phyloP scores from a whole-genome alignment of 352 stramenopile genomes.

The Nothophytophthora sp. region DNA sequence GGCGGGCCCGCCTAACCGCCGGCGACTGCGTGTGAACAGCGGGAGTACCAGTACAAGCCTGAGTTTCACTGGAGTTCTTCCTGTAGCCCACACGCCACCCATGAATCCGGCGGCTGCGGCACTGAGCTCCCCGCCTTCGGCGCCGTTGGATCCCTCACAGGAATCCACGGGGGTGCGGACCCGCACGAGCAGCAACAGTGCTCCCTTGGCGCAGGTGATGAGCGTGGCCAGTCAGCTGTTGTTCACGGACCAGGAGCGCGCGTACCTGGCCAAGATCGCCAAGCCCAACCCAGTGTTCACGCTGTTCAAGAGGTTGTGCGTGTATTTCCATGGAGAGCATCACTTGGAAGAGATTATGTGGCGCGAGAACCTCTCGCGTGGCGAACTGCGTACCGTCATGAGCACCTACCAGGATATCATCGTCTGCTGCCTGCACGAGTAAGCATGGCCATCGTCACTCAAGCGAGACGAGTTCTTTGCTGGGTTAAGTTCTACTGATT shows the following conservation, averaged over 20 bases:
- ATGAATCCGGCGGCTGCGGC: conserved; percentile 22
- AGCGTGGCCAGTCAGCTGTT: conserved; percentile 43
- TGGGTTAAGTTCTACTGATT: too few species aligned
- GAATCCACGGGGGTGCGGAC: conserved; percentile 12
- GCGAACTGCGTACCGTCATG: conserved; percentile 78
- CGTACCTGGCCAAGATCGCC: conserved; percentile 81
- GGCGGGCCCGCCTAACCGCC: conserved; percentile 26
- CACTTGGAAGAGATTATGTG: conserved; percentile 92
- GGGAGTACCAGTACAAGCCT: conserved; percentile 25
- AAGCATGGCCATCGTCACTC: too few species aligned
- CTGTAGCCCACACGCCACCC: conserved; percentile 26
- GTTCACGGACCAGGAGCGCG: conserved; percentile 66
- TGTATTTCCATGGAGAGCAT: conserved; percentile 88
- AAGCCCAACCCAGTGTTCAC: conserved; percentile 79
- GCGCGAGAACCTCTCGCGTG: conserved; percentile 81
- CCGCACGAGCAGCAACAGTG: conserved; percentile 1
- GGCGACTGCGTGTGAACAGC: conserved; percentile 26
- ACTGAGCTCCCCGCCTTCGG: conserved; percentile 18
- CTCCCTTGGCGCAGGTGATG: conserved; percentile 31
- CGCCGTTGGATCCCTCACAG: conserved; percentile 4
- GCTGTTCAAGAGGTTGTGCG: conserved; percentile 79
- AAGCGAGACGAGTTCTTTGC: too few species aligned
- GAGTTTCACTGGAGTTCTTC: conserved; percentile 22
- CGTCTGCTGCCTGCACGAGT: conserved; percentile 81
- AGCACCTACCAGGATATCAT: conserved; percentile 88